Evolutionary conservation across 1,284 basidiomycete genomes (phyloP), one percentile per base, ranked within the genome.

Genomic region (Amylostereum areolatum): DNA sequence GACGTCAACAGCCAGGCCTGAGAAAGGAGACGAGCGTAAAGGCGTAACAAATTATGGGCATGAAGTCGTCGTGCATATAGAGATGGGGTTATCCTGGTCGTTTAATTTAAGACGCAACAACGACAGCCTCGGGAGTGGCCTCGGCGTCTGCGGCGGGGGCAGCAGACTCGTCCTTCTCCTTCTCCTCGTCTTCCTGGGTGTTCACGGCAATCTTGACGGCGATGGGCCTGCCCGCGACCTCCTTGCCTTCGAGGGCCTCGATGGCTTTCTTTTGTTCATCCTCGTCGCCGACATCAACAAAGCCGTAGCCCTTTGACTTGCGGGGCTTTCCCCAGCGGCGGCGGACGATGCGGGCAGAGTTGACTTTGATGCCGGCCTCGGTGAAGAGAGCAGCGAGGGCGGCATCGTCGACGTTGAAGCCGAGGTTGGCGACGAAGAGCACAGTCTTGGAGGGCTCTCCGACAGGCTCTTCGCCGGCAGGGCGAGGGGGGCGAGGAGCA

Each of bases 391-490:
- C 71, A 39, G 77, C 66, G 54, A 96, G 82, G 47, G 73, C 82
- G 34, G 77, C 84, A 61, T 97, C 92, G 52, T 92, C 89, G 55
- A 96, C 80, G 63, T 73, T 84, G 80, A 95, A 97, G 35, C 92
- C 89, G 50, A 97, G 89, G 75, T 97, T 97, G 68, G 92, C 92
- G 55, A 97, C 93, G 60, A 97, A 97, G 56, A 97, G 74, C 67
- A 91, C 84, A 55, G 77, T 89, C 79, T 90, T 85, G 62, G 85
- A 89, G 35, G 81, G 86, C 63, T 89, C 86, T 58, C 90, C 90
- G 51, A 73, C 73, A 32, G 89, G 88, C 51, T 85, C 84, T 66
- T 89, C 83, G 50, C 86, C 88, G 32, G 75, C 77, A 35, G 83
- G 75, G 59, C 86, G 88, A 48, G 72, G 66, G 45, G 76, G 63